Percentiles rank a stretch among this genome's conserved stretches.
phyloP scores from a whole-genome alignment of 139 green algal genomes.

The Marvania coccoides region DNA sequence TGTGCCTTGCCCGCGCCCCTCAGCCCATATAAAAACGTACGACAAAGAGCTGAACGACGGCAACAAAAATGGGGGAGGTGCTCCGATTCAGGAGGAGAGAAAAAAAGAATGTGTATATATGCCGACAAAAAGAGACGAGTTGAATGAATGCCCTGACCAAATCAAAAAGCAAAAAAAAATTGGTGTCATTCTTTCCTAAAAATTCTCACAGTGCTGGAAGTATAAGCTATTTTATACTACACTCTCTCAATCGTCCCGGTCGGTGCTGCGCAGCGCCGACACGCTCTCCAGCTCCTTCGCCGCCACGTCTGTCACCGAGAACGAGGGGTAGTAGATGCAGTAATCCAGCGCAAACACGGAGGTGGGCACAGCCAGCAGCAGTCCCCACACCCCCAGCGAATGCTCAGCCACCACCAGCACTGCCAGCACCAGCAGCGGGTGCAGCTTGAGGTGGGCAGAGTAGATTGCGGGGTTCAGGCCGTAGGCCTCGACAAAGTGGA shows the following conservation, averaged over 20 bases:
- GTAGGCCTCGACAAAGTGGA: conserved; percentile 85
- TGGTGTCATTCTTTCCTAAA: not conserved
- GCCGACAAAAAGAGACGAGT: too few relatives aligned
- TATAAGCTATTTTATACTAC: not conserved
- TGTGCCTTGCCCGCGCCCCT: too few relatives aligned
- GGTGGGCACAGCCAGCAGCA: conserved; percentile 85
- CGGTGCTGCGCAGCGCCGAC: not conserved
- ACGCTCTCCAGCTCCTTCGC: conserved; percentile 54
- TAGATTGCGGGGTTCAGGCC: conserved; percentile 81
- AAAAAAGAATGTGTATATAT: too few relatives aligned
- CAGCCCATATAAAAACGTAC: too few relatives aligned
- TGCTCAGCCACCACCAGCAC: conserved; percentile 72
- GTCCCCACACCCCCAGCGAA: conserved; percentile 84
- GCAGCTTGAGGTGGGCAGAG: conserved; percentile 85
- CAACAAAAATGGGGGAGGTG: too few relatives aligned
- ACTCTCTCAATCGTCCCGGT: not conserved
- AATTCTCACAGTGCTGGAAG: not conserved
- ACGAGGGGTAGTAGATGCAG: conserved; percentile 58
- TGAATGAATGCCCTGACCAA: too few relatives aligned
- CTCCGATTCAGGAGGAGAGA: too few relatives aligned
- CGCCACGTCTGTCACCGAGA: conserved; percentile 49
- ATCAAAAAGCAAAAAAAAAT: too few relatives aligned
- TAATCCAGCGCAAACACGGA: conserved; percentile 92
- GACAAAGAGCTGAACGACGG: too few relatives aligned
- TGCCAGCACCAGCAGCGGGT: conserved; percentile 78